Evolutionary conservation across 345 rosid genomes (phyloP).

Genomic region (Salix caprea): DNA sequence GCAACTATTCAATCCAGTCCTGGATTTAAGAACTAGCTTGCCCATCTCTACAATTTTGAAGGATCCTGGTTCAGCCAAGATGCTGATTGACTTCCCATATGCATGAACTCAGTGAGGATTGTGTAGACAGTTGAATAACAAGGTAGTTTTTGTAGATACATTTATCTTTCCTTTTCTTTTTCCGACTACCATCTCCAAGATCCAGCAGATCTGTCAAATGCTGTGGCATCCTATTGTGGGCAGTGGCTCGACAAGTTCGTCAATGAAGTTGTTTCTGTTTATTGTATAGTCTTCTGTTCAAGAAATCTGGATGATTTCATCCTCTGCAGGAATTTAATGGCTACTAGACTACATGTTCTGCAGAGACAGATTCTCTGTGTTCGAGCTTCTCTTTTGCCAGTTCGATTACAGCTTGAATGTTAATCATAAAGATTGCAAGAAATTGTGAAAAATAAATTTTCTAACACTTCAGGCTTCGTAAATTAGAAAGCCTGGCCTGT

Average conservation of each 20-base stretch:
- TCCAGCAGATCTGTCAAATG: not conserved
- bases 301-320: not conserved
- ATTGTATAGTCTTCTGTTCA: not conserved
- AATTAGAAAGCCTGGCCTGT: too few species aligned
- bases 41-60: slow-evolving; percentile 23
- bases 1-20: slow-evolving; percentile 77
- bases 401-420: too few species aligned
- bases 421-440: too few species aligned
- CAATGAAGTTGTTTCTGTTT: not conserved
- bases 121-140: not conserved
- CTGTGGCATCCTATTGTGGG: not conserved
- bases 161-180: not conserved
- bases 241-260: not conserved
- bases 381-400: not conserved
- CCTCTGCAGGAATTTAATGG: not conserved
- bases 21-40: slow-evolving; percentile 55
- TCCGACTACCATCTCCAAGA: not conserved
- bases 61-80: slow-evolving; percentile 17
- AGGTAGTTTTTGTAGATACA: slow-evolving; percentile 14
- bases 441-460: too few species aligned
- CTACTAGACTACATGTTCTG: not conserved
- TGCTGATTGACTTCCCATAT: not conserved
- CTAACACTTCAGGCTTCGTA: too few species aligned
- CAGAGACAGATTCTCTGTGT: not conserved
- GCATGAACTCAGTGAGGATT: not conserved